Conservation (phyloP, 306 rosid genomes). For the Cucurbita maxima region DNA sequence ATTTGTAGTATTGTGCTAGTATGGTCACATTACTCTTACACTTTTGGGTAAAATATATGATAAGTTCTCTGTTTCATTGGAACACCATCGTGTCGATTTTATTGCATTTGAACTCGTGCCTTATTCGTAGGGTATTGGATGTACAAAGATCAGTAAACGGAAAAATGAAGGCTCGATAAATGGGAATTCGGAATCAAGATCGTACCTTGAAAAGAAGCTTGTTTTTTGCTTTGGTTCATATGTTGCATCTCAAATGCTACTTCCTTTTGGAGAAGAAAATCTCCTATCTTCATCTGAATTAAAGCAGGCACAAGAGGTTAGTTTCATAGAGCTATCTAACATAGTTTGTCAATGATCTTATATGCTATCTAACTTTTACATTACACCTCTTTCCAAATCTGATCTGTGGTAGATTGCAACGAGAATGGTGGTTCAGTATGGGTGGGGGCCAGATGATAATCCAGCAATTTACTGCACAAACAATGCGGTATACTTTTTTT, state of each 20-base stretch:
- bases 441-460: conserved; percentile 99
- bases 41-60: background rate
- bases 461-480: conserved; percentile 74
- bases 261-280: conserved; percentile 96
- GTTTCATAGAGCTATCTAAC: conserved; percentile 6
- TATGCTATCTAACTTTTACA: background rate
- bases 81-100: background rate
- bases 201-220: conserved; percentile 86
- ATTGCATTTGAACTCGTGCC: conserved; percentile 7
- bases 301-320: conserved; percentile 90
- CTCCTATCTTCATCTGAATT: conserved; percentile 65
- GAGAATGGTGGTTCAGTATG: conserved; percentile 89
- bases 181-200: conserved; percentile 77
- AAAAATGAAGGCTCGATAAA: conserved; percentile 50
- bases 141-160: conserved; percentile 75
- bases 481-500: conserved; percentile 61
- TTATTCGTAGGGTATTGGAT: conserved; percentile 75
- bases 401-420: conserved; percentile 68
- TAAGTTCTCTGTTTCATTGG: background rate
- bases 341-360: conserved; percentile 14
- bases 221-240: conserved; percentile 94
- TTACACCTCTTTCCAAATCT: conserved; percentile 5
- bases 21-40: background rate
- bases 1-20: background rate
- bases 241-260: conserved; percentile 77